Evolutionary conservation across 148 eudicot species (phyloP), one percentile per base, ranked within the genome.

Genomic region (Mesembryanthemum crystallinum): DNA sequence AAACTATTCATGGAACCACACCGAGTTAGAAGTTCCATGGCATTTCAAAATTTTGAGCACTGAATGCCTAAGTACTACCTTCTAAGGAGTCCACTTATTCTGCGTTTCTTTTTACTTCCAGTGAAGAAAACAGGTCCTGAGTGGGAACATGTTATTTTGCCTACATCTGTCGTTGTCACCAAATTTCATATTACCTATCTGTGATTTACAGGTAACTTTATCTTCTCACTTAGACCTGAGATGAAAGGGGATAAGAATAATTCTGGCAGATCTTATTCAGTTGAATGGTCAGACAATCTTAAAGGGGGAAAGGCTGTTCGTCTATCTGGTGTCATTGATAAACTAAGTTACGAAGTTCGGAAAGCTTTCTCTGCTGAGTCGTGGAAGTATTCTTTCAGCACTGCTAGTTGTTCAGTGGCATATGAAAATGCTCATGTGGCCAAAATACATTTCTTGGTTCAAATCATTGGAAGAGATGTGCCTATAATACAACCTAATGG

Each of bases 231-330:
- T 77, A 88, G 97, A 81, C 99, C 99, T 23, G 82, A 86, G 54
- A 77, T 87, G 72, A 79, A 81, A 66, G 88, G 69, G 57, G 77
- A 49, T 59, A 51, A 65, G 64, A 39, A 32, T 39, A 77, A 69
- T 78, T 64, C 81, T 62, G 68, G 83, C 72, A 76, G 60, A 58
- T 39, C 77, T 78, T 76, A 78, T 72, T 86, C 92, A 71, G 84
- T 83, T 62, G 97, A 85, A 66, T 92, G 97, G 99, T 92, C 98
- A 65, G 87, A 89, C 69, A 86, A 88, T 60, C 87, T 92, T 73
- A 83, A 84, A 83, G 98, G 99, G 52, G 97, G 89, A 80, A 96
- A 96, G 84, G 89, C 97, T 64, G 85, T 92, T 55, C 87, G 80
- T 76, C 79, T 96, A 59, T 92, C 97, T 59, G 97, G 98, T 65